Conservation (phyloP, 257 asterid genomes). For the Lycium barbarum region DNA sequence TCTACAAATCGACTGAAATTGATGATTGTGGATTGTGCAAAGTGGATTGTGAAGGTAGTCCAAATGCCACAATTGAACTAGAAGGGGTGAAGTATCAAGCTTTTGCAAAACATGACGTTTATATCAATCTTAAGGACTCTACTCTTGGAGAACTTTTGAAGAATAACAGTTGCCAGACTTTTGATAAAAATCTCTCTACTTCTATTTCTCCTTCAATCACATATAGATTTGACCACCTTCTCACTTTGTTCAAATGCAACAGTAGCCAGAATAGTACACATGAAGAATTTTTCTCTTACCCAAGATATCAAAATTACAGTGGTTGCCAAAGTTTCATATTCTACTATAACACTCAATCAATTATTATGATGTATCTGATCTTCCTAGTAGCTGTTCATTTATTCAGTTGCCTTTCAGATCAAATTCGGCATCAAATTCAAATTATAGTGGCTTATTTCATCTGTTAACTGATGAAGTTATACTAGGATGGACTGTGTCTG, state of each 20-base stretch:
- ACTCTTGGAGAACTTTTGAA: neutral
- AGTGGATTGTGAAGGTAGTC: neutral
- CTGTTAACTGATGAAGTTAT: neutral
- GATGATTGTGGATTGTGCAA: constrained; percentile 23
- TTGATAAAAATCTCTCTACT: neutral
- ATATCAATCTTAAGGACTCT: neutral
- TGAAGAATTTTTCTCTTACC: neutral
- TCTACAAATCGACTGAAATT: constrained; percentile 12
- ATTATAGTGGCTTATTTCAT: neutral
- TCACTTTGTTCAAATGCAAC: constrained; percentile 29
- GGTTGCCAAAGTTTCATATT: neutral
- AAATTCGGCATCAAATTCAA: neutral
- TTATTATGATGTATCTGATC: too few relatives aligned
- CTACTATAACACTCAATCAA: neutral
- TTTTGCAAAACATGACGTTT: accelerated
- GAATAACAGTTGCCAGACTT: neutral
- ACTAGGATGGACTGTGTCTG: constrained; percentile 33
- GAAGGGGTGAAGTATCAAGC: neutral
- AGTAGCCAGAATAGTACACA: neutral
- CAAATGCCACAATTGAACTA: neutral
- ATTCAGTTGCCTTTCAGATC: neutral
- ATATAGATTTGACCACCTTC: neutral
- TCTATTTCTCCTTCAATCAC: neutral
- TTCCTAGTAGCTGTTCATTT: constrained; percentile 22
- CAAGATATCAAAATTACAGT: neutral